phyloP scores from a whole-genome alignment of 2,329 filamentous ascomycete genomes.

The Neocucurbitaria cava region DNA sequence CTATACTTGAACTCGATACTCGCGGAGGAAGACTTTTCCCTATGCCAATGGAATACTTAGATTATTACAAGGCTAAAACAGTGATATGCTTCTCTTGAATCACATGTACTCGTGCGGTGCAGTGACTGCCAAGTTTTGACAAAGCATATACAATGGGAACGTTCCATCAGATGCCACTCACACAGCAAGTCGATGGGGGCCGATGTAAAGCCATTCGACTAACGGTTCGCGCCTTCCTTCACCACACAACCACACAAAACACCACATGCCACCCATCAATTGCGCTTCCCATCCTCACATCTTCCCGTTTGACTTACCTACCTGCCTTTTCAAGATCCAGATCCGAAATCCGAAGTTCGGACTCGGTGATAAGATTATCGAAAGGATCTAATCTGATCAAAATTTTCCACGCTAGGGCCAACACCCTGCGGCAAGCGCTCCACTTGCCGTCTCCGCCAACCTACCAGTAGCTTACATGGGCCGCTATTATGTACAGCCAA shows the following conservation, averaged over 20 bases:
- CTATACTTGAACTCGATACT: too few relatives aligned
- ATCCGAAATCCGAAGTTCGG: background rate
- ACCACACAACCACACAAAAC: background rate
- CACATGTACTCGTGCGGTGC: too few relatives aligned
- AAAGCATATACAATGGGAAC: too few relatives aligned
- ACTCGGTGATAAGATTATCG: conserved; percentile 7
- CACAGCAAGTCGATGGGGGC: background rate
- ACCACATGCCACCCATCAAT: background rate
- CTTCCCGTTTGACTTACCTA: background rate
- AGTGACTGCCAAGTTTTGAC: too few relatives aligned
- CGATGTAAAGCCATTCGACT: background rate
- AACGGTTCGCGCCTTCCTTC: background rate
- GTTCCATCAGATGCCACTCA: background rate
- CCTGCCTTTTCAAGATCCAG: background rate
- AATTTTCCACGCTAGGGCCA: conserved; percentile 8
- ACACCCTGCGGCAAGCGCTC: background rate
- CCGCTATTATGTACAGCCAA: background rate
- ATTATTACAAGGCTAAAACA: too few relatives aligned
- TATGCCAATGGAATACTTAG: too few relatives aligned
- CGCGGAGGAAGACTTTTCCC: too few relatives aligned
- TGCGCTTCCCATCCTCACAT: background rate
- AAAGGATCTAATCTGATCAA: conserved; percentile 17
- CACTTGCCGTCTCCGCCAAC: background rate
- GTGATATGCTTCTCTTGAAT: too few relatives aligned
- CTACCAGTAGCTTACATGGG: background rate